Evolutionary conservation across 129 eudicot species (phyloP), one percentile per base, ranked within the genome.

Genomic region (Lonicera japonica): DNA sequence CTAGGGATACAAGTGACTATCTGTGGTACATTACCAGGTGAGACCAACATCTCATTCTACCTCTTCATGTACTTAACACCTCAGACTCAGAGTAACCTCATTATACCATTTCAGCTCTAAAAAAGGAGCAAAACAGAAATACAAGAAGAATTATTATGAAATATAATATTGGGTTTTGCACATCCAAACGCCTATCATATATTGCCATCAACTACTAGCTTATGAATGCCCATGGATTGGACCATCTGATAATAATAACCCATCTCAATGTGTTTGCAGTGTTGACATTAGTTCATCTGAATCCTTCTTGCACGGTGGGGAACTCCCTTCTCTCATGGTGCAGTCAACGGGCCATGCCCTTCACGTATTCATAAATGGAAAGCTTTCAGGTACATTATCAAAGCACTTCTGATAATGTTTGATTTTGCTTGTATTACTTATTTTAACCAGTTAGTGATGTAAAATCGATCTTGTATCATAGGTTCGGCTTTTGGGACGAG

Each of bases 11-110:
- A 38, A 87, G 86, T 72, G 99, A 92, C 63, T 92, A 92, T 58
- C 86, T 88, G 14, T 92, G 99, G 96, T 92, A 92, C 78, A 84
- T 68, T 55, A 87, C 91, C 40, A 85, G 86, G 99, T 85, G 70
- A 62, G 86, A 67, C 11, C 63, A 3, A 7, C 21, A 13, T 11
- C 8, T 45, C 21, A 17, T 47, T 43, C n/a, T n/a, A n/a, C n/a
- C n/a, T 5, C 40, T 40, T 15, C 22, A 20, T n/a, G n/a, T n/a
- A n/a, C n/a, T n/a, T n/a, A n/a, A n/a, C n/a, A n/a, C n/a, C n/a
- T n/a, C n/a, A n/a, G n/a, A n/a, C n/a, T n/a, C n/a, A n/a, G n/a
- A n/a, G n/a, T n/a, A n/a, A n/a, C n/a, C n/a, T n/a, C n/a, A n/a
- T n/a, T n/a, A n/a, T n/a, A n/a, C n/a, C n/a, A n/a, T n/a, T n/a